Evolutionary conservation across 1,284 basidiomycete species (phyloP), one percentile per base, ranked within the genome.

Genomic region (Ganoderma lingzhi): DNA sequence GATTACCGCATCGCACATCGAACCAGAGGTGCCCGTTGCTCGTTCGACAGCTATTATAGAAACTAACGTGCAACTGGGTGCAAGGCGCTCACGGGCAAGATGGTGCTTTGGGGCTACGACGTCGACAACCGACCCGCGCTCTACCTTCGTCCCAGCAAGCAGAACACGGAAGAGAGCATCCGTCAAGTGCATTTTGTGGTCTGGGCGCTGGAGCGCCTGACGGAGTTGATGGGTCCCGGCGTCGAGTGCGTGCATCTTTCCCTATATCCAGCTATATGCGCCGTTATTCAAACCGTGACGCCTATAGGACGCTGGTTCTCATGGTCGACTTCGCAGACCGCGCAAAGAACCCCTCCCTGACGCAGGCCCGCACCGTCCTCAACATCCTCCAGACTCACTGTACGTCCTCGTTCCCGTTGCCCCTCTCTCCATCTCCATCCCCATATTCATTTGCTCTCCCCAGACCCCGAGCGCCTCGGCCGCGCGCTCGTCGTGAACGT

Each of bases 401-500:
- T 77, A 64, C 53, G 72, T 96, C 95, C 56, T 62, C 32, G 15
- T n/a, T 53, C 39, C 3, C 58, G 10, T 6, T 28, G 28, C 23
- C 51, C 32, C 51, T 48, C 39, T 6, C 15, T 30, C 9, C 60
- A 41, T 32, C 42, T 23, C 10, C 0, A 5, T 35, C 23, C 9
- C 23, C 10, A 63, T 48, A 37, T 23, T 48, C 0, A 62, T 23
- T 5, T n/a, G n/a, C 14, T 17, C 17, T 56, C 45, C 79, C 88
- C 91, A 71, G 96, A 98, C 77, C 95, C 95, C 0, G 96, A 97
- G 82, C 89, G 95, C n/a, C 88, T 98, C 44, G 96, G 95, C n/a
- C 84, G 90, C 32, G 90, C 95, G 1, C 82, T 96, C 59, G 90
- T 97, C 73, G 85, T 93, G 70, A 95, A 97, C 77, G 89, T 96